Base-by-base conservation (phyloP, 208 protist genomes). In the Leishmania guyanensis region DNA sequence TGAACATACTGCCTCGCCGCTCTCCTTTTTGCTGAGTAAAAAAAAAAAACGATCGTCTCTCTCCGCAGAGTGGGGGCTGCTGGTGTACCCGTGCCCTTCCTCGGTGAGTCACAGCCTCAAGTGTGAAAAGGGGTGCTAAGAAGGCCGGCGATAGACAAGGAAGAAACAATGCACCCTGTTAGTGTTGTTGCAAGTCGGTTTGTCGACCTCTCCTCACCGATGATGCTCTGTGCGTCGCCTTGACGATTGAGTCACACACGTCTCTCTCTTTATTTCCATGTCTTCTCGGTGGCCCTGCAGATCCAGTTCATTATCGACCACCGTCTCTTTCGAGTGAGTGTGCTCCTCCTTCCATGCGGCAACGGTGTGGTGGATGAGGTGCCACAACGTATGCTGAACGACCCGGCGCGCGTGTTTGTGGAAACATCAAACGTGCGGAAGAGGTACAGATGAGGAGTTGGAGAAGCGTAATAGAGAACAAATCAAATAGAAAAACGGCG, bases 1-100 rank as follows among this genome's bases (percentile, higher is more conserved):
- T 88, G 3, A 90, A 79, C 79, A 94, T 84, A n/a, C 2, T 12
- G 9, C 20, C 43, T 33, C 22, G 26, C 22, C 43, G 43, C 0
- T 8, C 26, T 51, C 20, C 20, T 36, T 12, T 26, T 17, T 26
- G 36, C 16, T 10, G 43, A 17, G 22, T n/a, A 22, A 71, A n/a
- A 51, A 71, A 43, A 71, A 14, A 51, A 71, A 26, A 51, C 12
- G n/a, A 12, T 50, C 20, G 43, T 1, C 39, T 71, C n/a, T 73
- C 69, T 54, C 2, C 39, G 14, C 66, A n/a, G 17, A 48, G 66
- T 17, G 17, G 66, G 66, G 17, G 66, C 1, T 8, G 1, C 39
- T 50, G 12, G 0, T 50, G 66, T 39, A 50, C 39, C 39, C n/a
- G 10, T 14, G 65, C 17, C 33, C 20, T 20, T 36, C 4, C 66